A percentile compares a stretch with the other conserved stretches of the same genome.
Evolutionary conservation across 1,284 basidiomycete species (phyloP).

Genomic region (Flammula alnicola): DNA sequence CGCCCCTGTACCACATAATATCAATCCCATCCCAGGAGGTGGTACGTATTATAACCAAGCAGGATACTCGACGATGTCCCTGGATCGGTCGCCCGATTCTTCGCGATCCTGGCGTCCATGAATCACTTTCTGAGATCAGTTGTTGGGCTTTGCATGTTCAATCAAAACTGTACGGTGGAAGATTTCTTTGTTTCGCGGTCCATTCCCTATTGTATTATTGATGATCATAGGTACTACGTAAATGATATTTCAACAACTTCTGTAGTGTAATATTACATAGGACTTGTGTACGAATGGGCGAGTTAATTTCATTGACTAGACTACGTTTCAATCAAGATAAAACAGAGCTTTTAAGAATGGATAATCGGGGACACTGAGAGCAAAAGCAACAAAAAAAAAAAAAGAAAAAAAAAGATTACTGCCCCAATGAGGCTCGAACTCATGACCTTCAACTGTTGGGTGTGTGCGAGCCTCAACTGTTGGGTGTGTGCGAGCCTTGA

Average conservation of each 20-base stretch:
- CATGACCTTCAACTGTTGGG: conserved; percentile 39
- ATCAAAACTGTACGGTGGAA: too few species aligned
- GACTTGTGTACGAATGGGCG: conserved; percentile 7
- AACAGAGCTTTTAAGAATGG: too few species aligned
- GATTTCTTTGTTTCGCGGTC: background rate
- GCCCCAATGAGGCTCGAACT: conserved; percentile 78
- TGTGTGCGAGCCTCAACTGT: too few species aligned
- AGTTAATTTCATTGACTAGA: conserved; percentile 2
- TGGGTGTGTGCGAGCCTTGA: too few species aligned
- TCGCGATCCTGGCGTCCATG: conserved; percentile 5
- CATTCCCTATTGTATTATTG: background rate
- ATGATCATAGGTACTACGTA: background rate
- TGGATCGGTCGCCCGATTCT: conserved; percentile 15
- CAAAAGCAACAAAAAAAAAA: too few species aligned
- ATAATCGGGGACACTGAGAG: too few species aligned
- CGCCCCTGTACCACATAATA: conserved; percentile 13
- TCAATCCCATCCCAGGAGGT: conserved; percentile 15
- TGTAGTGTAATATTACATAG: conserved; percentile 10
- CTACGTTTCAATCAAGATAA: too few species aligned
- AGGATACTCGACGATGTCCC: conserved; percentile 15
- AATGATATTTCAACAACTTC: conserved; percentile 1
- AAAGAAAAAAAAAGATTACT: conserved; percentile 34
- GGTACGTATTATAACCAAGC: conserved; percentile 17
- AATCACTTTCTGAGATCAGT: background rate
- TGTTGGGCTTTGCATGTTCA: conserved; percentile 5